phyloP scores from a whole-genome alignment of 2,329 filamentous ascomycete genomes.

The Colletotrichum sublineola region DNA sequence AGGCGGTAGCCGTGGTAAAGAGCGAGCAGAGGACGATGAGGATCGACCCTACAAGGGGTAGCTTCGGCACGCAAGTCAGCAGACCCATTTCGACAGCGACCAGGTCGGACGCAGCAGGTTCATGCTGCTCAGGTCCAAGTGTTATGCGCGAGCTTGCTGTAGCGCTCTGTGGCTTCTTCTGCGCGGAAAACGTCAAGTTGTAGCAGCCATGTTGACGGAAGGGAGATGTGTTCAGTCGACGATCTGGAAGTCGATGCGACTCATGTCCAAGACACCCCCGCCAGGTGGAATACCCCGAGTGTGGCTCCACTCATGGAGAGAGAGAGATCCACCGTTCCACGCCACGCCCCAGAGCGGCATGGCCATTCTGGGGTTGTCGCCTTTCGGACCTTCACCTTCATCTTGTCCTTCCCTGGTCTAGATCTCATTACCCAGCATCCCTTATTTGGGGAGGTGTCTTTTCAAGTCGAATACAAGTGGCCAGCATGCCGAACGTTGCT shows the following conservation, averaged over 20 bases:
- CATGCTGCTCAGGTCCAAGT: constrained; percentile 31
- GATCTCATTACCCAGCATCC: neutral
- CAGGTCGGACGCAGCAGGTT: constrained; percentile 34
- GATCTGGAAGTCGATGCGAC: constrained; percentile 31
- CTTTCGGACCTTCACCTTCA: neutral
- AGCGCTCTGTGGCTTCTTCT: constrained; percentile 28
- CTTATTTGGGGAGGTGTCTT: neutral
- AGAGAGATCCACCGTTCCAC: constrained; percentile 13
- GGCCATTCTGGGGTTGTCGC: constrained; percentile 25
- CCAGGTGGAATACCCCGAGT: constrained; percentile 37
- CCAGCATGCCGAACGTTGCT: neutral
- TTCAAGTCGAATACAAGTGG: neutral
- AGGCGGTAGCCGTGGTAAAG: constrained; percentile 52
- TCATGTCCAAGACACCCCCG: constrained; percentile 34
- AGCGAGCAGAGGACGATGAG: constrained; percentile 43
- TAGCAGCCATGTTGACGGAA: constrained; percentile 20
- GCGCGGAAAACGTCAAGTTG: constrained; percentile 23
- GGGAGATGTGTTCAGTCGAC: constrained; percentile 23
- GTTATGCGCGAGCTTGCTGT: neutral
- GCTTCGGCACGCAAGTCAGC: constrained; percentile 36
- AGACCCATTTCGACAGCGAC: constrained; percentile 36
- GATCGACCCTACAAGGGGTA: constrained; percentile 41
- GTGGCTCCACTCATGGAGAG: constrained; percentile 33
- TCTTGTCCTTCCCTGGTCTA: neutral
- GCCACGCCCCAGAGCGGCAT: neutral